A percentile compares a stretch with the other conserved stretches of the same genome.
Evolutionary conservation across 768 basidiomycete genomes (phyloP).

Genomic region (Tremella mesenterica): DNA sequence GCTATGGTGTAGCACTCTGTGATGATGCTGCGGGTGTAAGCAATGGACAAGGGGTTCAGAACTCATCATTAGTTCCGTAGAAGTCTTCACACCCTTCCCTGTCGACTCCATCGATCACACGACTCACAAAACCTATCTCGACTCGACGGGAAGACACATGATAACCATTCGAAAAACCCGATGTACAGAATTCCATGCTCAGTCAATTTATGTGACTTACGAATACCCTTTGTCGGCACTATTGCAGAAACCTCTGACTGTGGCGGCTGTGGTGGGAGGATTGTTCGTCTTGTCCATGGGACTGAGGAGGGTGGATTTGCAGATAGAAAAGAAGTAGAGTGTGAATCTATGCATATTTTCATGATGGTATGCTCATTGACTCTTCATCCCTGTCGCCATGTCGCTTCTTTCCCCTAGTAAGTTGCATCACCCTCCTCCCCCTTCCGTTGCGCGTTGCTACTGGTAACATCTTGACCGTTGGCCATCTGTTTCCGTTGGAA

Average conservation of each 20-base stretch:
- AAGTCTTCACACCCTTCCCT: conserved; percentile 68
- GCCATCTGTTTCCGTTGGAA: no score
- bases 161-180: conserved; percentile 64
- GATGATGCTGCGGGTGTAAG: no score
- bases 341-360: neutral
- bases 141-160: conserved; percentile 77
- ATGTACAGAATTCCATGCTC: conserved; percentile 69
- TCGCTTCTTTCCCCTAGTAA: no score
- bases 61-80: conserved; percentile 63
- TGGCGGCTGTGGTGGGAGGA: conserved; percentile 51
- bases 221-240: conserved; percentile 70
- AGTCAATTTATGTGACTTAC: conserved; percentile 80
- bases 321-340: conserved; percentile 45
- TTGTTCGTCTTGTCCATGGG: conserved; percentile 33
- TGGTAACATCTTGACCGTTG: no score
- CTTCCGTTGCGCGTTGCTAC: no score
- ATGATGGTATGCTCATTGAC: neutral
- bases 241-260: conserved; percentile 74
- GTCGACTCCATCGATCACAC: conserved; percentile 55
- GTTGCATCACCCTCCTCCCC: no score
- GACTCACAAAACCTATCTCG: conserved; percentile 80
- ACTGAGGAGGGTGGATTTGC: conserved; percentile 53
- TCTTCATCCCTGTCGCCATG: no score
- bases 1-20: neutral
- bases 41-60: no score